Evolutionary conservation across 352 stramenopile species (phyloP).

Genomic region (Globisporangium emineosum): DNA sequence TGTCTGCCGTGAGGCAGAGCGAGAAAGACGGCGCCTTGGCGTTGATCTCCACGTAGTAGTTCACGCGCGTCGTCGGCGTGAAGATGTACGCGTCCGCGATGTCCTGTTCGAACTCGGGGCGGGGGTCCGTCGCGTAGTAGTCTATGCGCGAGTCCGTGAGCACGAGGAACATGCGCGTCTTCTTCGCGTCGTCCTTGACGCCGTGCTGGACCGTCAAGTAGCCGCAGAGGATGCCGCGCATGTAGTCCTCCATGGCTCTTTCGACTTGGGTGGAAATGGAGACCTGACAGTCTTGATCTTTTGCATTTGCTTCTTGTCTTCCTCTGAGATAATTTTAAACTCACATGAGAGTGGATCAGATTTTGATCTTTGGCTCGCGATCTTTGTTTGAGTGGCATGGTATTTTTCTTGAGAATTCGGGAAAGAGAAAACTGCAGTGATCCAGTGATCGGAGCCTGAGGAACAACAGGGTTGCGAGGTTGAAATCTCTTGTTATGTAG

Average conservation of each 20-base stretch:
- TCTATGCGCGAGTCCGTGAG: constrained; percentile 75
- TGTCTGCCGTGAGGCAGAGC: constrained; percentile 64
- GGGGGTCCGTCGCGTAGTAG: constrained; percentile 63
- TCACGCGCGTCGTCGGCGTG: constrained; percentile 34
- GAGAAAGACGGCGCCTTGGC: constrained; percentile 47
- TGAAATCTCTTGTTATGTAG: no score
- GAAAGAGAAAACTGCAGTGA: no score
- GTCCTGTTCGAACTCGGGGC: constrained; percentile 50
- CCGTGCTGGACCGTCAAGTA: constrained; percentile 64
- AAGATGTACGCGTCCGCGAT: constrained; percentile 62
- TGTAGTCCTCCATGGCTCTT: constrained; percentile 66
- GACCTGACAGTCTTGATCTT: no score
- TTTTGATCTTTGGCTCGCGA: neutral
- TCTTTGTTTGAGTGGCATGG: neutral
- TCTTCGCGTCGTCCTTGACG: constrained; percentile 41
- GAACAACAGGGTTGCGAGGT: no score
- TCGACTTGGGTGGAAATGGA: neutral
- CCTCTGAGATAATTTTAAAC: neutral
- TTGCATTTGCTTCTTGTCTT: neutral
- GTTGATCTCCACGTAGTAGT: constrained; percentile 69
- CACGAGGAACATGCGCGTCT: constrained; percentile 63
- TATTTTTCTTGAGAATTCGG: no score
- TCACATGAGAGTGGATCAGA: neutral
- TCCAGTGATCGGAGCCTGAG: no score
- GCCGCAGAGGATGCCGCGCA: constrained; percentile 60